These are phyloP conservation scores for Nannochloropsis oceanica DNA, from an alignment of 108 stramenopile genomes.

Conservation along the genomic window DNA sequence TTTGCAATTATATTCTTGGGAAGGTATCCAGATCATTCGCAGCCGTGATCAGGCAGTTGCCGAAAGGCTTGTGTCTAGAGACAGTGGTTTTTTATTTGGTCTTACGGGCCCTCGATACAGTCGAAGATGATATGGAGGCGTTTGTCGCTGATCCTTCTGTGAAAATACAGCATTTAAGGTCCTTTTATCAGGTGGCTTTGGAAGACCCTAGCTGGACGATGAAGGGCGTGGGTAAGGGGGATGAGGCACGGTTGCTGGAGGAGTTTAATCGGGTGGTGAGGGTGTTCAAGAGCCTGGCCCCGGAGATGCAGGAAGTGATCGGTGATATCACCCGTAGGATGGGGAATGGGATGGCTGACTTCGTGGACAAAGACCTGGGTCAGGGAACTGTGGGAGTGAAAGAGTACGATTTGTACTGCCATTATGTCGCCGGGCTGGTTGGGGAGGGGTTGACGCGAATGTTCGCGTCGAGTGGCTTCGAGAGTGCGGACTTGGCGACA, in stretches of 20 bases:
- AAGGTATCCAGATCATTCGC: conserved; percentile 91
- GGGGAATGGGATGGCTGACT: conserved; percentile 98
- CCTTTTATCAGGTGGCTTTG: conserved; percentile 72
- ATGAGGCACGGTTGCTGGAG: conserved; percentile 74
- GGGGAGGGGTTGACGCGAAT: conserved; percentile 92
- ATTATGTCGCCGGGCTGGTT: conserved; percentile 94
- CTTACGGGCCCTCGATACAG: conserved; percentile 85
- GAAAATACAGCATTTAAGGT: conserved; percentile 59
- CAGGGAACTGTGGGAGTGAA: conserved; percentile 74
- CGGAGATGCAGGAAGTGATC: conserved; percentile 59
- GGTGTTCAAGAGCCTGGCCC: conserved; percentile 53
- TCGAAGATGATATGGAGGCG: conserved; percentile 95
- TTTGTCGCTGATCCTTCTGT: conserved; percentile 41
- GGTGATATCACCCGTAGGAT: conserved; percentile 81
- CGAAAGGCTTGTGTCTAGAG: conserved; percentile 60
- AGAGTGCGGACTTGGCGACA: conserved; percentile 12
- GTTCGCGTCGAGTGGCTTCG: conserved; percentile 48
- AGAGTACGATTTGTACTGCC: conserved; percentile 94
- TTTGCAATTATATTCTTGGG: conserved; percentile 87
- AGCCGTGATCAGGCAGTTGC: conserved; percentile 88
- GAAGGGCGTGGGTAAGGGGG: conserved; percentile 81
- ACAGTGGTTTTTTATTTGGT: conserved; percentile 92
- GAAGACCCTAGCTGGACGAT: conserved; percentile 64
- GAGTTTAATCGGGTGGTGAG: conserved; percentile 71
- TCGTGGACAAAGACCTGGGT: conserved; percentile 84